Conservation (phyloP, 2,329 filamentous ascomycete genomes). For the Canariomyces notabilis region DNA sequence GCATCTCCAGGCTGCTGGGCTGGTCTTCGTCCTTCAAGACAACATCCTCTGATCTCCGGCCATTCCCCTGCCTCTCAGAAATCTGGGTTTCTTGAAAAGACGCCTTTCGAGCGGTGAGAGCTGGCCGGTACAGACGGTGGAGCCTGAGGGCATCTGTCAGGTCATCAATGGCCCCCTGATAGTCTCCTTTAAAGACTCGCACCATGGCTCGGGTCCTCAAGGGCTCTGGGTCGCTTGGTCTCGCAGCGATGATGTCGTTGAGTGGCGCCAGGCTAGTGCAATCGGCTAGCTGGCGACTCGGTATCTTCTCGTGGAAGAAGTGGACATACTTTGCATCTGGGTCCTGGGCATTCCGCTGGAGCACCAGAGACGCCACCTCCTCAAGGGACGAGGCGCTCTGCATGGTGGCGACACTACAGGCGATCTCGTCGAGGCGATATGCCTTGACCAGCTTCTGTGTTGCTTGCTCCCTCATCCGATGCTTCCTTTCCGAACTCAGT, state of each 20-base stretch:
- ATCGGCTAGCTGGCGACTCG: constrained; percentile 66
- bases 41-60: constrained; percentile 31
- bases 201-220: constrained; percentile 70
- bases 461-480: constrained; percentile 75
- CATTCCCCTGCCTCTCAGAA: constrained; percentile 27
- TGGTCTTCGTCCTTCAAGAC: constrained; percentile 48
- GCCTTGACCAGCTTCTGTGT: constrained; percentile 72
- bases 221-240: constrained; percentile 60
- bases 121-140: constrained; percentile 47
- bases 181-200: constrained; percentile 70
- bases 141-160: constrained; percentile 60
- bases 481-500: constrained; percentile 70
- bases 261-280: constrained; percentile 64
- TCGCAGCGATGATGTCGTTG: constrained; percentile 60
- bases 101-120: constrained; percentile 39
- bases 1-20: constrained; percentile 68
- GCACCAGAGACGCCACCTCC: constrained; percentile 67
- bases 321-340: constrained; percentile 81
- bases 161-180: constrained; percentile 63
- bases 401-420: constrained; percentile 78
- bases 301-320: constrained; percentile 89
- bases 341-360: constrained; percentile 64
- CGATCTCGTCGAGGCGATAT: constrained; percentile 78
- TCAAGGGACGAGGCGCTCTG: constrained; percentile 73
- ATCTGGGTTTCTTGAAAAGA: constrained; percentile 47